Evolutionary conservation across 345 rosid species (phyloP), one percentile per base, ranked within the genome.

Genomic region (Acer negundo): DNA sequence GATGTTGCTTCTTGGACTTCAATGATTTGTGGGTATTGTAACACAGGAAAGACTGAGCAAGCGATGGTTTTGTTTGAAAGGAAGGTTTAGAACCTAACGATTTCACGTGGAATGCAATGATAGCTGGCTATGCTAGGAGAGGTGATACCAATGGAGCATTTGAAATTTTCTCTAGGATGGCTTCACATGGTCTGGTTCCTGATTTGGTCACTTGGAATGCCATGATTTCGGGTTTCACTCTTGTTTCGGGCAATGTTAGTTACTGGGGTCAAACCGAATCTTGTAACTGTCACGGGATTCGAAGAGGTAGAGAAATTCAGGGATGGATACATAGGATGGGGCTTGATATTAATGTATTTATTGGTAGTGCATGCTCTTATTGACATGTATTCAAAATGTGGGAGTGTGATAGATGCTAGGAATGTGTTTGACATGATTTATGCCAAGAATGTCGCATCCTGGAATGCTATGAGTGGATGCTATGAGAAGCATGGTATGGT

Each of bases 311-410:
- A 77, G 85, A 81, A 75, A 78, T 83, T 79, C 93, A 90, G 68
- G 83, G 86, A 53, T 75, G 80, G 76, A 83, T 87, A 26, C 76
- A 79, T 67, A 84, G 89, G 77, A 73, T 67, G 78, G 87, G 85
- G 28, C 82, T 82, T 62, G 75, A 68, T 40, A 61, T 72, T 23
- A 82, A 90, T 75, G 81, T 82, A 22, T 88, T 78, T 72, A 81
- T 88, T 11, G 80, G 78, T 74, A 86, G 85, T 80, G n/a, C n/a
- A n/a, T n/a, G 89, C 89, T 80, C 85, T 90, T 40, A 86, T 86
- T 76, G 90, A 90, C 81, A 85, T 90, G 91, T 88, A 88, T 72
- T 88, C 90, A 22, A 90, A 85, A 84, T 86, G 93, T 81, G 93
- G 89, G 26, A 77, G 80, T 65, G 72, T 85, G 78, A 80, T 83